These are phyloP conservation scores for Halophytophthora batemanensis DNA, from an alignment of 352 stramenopile species.

Conservation along the genomic window DNA sequence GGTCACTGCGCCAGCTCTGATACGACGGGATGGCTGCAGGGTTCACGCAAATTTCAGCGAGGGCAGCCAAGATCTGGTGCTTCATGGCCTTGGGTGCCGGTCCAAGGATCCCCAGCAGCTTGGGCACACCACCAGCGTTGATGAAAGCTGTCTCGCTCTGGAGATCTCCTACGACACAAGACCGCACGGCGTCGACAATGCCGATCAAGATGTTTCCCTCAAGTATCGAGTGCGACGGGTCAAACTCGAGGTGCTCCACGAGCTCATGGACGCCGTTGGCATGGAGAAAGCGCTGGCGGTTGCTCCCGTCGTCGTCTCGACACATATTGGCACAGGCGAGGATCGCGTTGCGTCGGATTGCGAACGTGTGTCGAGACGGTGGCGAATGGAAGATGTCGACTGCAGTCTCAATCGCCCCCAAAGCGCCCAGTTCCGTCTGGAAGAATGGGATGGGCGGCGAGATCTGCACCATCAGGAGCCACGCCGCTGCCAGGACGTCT, in stretches of 20 bases:
- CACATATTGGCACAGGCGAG: constrained; percentile 57
- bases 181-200: constrained; percentile 59
- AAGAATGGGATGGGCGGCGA: constrained; percentile 22
- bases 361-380: constrained; percentile 49
- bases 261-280: constrained; percentile 47
- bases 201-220: constrained; percentile 69
- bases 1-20: constrained; percentile 50
- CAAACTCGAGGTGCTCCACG: constrained; percentile 39
- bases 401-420: constrained; percentile 47
- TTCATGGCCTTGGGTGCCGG: constrained; percentile 49
- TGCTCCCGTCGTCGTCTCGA: constrained; percentile 39
- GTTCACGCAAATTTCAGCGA: constrained; percentile 71
- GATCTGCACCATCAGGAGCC: constrained; percentile 57
- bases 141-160: constrained; percentile 61
- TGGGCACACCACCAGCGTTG: constrained; percentile 50
- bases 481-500: constrained; percentile 38
- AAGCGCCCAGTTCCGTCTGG: constrained; percentile 46
- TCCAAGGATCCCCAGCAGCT: constrained; percentile 60
- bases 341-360: constrained; percentile 63
- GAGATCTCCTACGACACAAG: constrained; percentile 53
- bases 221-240: constrained; percentile 52
- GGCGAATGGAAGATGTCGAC: constrained; percentile 48
- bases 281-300: constrained; percentile 45
- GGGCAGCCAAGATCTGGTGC: constrained; percentile 53
- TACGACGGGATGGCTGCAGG: constrained; percentile 70